Percentiles rank a stretch among this genome's conserved stretches.
These are phyloP conservation scores for Leccinum truebloodii DNA, from an alignment of 768 basidiomycete genomes.

Conservation along the genomic window DNA sequence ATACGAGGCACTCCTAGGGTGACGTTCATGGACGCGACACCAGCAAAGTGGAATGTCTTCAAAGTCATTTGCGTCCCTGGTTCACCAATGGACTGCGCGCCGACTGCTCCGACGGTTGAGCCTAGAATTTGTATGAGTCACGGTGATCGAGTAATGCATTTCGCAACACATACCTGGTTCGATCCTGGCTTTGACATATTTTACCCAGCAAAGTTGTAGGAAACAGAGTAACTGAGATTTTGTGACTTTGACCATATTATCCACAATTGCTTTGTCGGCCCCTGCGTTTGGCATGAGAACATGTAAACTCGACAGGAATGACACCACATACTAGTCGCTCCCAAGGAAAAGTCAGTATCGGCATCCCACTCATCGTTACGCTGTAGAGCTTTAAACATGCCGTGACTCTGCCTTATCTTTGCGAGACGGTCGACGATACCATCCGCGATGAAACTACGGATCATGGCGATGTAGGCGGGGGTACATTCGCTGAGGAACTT, in stretches of 20 bases:
- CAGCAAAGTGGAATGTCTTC: constrained; percentile 99
- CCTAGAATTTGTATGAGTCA: constrained; percentile 43
- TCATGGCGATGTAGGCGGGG: constrained; percentile 63
- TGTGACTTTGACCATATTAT: constrained; percentile 90
- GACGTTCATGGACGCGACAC: constrained; percentile 99
- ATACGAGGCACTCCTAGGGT: constrained; percentile 98
- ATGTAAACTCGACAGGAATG: background rate
- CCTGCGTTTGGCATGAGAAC: constrained; percentile 37
- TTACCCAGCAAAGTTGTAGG: constrained; percentile 85
- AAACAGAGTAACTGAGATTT: constrained; percentile 75
- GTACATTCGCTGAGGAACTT: constrained; percentile 74
- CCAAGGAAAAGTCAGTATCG: constrained; percentile 73
- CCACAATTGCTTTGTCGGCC: constrained; percentile 72
- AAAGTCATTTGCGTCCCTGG: constrained; percentile 99
- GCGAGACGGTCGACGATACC: constrained; percentile 69
- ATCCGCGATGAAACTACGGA: constrained; percentile 70
- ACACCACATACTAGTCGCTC: constrained; percentile 60
- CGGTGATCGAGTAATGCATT: background rate
- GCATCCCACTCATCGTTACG: constrained; percentile 75
- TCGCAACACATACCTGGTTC: constrained; percentile 69
- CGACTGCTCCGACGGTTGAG: constrained; percentile 97
- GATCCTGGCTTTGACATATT: constrained; percentile 93
- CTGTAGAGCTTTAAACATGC: constrained; percentile 83
- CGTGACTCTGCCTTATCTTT: constrained; percentile 63
- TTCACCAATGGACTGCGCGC: constrained; percentile 98